Conservation (phyloP, 805 yeast genomes). For the Lachancea quebecensis region DNA sequence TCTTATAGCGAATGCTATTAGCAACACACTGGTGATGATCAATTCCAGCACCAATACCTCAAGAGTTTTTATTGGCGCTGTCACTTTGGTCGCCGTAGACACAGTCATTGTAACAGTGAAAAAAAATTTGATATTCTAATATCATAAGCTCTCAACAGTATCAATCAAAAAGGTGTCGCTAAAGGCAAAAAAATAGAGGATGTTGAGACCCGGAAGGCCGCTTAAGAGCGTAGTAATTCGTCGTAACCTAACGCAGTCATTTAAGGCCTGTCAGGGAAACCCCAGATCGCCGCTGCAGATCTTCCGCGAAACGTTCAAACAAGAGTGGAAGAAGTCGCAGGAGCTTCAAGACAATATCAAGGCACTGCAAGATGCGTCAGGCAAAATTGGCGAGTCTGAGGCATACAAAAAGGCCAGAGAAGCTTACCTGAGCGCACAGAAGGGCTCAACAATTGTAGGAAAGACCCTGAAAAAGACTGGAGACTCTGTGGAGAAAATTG, state of each 20-base stretch:
- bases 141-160: too few species aligned
- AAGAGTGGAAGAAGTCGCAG: conserved; percentile 83
- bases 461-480: conserved; percentile 83
- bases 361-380: conserved; percentile 93
- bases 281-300: conserved; percentile 74
- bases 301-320: conserved; percentile 83
- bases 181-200: neutral
- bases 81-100: neutral
- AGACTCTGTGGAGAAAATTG: conserved; percentile 86
- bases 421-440: conserved; percentile 82
- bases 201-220: conserved; percentile 6
- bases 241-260: conserved; percentile 12
- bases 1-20: too few species aligned
- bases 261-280: conserved; percentile 12
- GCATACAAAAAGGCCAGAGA: conserved; percentile 90
- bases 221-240: conserved; percentile 5
- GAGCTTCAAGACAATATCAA: conserved; percentile 90
- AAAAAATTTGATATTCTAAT: neutral
- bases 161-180: too few species aligned
- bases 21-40: too few species aligned
- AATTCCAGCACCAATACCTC: too few species aligned
- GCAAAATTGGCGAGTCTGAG: conserved; percentile 86
- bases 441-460: conserved; percentile 58
- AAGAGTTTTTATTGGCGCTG: neutral
- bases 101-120: neutral